Percentiles rank a stretch among this genome's conserved stretches.
Conservation (phyloP, 768 basidiomycete genomes). For the Boletellus sp. region DNA sequence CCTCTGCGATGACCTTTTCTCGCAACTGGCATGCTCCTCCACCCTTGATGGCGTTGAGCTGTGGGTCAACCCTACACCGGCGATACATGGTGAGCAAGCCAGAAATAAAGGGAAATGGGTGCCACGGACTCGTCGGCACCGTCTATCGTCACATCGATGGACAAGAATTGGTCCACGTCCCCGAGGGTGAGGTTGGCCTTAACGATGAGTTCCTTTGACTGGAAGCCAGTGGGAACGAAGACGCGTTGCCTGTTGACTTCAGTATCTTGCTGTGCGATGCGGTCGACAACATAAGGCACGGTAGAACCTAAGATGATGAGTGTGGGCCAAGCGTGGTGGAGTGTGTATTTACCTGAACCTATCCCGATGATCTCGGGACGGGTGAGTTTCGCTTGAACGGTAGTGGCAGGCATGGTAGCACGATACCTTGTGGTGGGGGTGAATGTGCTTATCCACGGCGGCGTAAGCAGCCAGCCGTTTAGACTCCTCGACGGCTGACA, state of each 20-base stretch:
- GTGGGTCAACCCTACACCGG: slow-evolving; percentile 66
- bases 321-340: neutral
- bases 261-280: slow-evolving; percentile 80
- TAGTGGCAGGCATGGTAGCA: neutral
- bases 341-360: slow-evolving; percentile 59
- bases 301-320: slow-evolving; percentile 64
- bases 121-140: slow-evolving; percentile 88
- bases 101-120: neutral
- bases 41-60: slow-evolving; percentile 93
- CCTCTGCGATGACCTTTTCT: slow-evolving; percentile 97
- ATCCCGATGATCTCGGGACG: slow-evolving; percentile 71
- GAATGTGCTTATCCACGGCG: slow-evolving; percentile 88
- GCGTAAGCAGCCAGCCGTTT: slow-evolving; percentile 92
- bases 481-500: slow-evolving; percentile 66
- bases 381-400: slow-evolving; percentile 2
- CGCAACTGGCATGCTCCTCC: slow-evolving; percentile 95
- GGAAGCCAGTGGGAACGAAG: slow-evolving; percentile 94
- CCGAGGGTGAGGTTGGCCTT: slow-evolving; percentile 71
- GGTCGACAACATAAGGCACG: slow-evolving; percentile 94
- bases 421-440: slow-evolving; percentile 74
- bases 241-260: slow-evolving; percentile 75
- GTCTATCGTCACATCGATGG: slow-evolving; percentile 95
- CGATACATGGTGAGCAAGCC: neutral
- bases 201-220: slow-evolving; percentile 94
- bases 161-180: slow-evolving; percentile 84